A percentile compares a stretch with the other conserved stretches of the same genome.
Conservation (phyloP, 257 asterid species). For the Fraxinus cuspidata region DNA sequence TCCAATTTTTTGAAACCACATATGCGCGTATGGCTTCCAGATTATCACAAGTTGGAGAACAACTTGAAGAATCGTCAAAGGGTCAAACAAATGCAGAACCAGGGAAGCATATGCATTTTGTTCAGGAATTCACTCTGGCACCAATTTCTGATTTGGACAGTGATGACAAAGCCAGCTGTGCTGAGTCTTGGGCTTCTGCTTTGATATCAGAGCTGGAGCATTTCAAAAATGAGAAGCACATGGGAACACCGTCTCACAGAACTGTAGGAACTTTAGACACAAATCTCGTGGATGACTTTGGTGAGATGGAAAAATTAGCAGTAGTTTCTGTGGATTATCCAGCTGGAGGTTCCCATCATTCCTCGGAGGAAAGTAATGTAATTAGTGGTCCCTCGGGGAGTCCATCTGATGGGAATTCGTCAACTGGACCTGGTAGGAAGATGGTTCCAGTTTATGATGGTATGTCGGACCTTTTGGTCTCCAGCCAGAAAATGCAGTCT, state of each 20-base stretch:
- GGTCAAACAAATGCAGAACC: conserved; percentile 30
- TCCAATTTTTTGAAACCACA: conserved; percentile 25
- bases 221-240: conserved; percentile 46
- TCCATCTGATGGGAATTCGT: conserved; percentile 29
- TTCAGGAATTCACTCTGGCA: conserved; percentile 38
- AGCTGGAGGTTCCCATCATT: conserved; percentile 38
- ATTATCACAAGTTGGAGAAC: conserved; percentile 32
- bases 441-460: conserved; percentile 16
- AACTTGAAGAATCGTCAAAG: conserved; percentile 27
- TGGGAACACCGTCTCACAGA: conserved; percentile 34
- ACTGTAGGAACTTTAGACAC: conserved; percentile 59
- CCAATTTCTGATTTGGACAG: conserved; percentile 63
- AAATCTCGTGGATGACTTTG: conserved; percentile 86
- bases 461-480: conserved; percentile 23
- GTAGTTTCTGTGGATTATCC: conserved; percentile 45
- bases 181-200: conserved; percentile 72
- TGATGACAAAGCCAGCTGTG: conserved; percentile 67
- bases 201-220: conserved; percentile 64
- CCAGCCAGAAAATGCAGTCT: conserved; percentile 26
- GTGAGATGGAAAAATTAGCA: conserved; percentile 89
- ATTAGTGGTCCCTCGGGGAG: conserved; percentile 24
- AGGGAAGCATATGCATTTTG: conserved; percentile 29
- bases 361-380: conserved; percentile 37
- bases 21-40: conserved; percentile 32
- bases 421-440: conserved; percentile 19